phyloP scores from a whole-genome alignment of 371 early-diverging fungal genomes.

The Lichtheimia corymbifera region DNA sequence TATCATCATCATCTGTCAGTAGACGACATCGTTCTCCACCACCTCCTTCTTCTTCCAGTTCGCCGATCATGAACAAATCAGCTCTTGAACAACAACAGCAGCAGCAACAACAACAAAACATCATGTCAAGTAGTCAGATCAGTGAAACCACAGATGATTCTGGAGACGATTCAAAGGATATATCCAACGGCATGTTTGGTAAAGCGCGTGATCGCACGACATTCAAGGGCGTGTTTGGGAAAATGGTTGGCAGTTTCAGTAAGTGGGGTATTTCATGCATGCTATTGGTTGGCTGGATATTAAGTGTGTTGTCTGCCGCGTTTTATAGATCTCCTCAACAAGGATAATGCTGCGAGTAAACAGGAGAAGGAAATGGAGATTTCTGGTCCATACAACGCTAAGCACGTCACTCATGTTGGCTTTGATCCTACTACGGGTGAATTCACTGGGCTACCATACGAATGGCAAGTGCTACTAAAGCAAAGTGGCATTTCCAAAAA shows the following conservation, averaged over 20 bases:
- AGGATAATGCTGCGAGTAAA: constrained; percentile 40
- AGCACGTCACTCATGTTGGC: constrained; percentile 95
- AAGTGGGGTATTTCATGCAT: constrained; percentile 22
- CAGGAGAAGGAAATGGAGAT: constrained; percentile 82
- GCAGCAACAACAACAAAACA: constrained; percentile 7
- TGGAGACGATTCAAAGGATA: constrained; percentile 8
- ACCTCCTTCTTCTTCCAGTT: constrained; percentile 23
- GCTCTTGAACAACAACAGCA: constrained; percentile 9
- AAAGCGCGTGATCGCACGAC: constrained; percentile 50
- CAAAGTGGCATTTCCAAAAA: constrained; percentile 94
- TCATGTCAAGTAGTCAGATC: constrained; percentile 13
- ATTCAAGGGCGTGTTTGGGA: constrained; percentile 71
- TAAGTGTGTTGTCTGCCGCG: background rate
- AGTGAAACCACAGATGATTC: constrained; percentile 18
- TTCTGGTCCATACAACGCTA: constrained; percentile 94
- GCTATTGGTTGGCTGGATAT: no score
- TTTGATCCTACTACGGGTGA: constrained; percentile 91
- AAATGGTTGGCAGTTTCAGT: constrained; percentile 65
- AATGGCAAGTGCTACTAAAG: constrained; percentile 90
- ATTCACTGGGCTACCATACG: constrained; percentile 92
- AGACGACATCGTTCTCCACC: constrained; percentile 31
- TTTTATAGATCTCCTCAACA: constrained; percentile 60
- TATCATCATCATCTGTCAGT: constrained; percentile 35
- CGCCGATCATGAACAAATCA: constrained; percentile 22
- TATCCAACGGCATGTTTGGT: constrained; percentile 26